Conservation (phyloP, 2,329 filamentous ascomycete genomes). For the Trichoderma guizhouense region DNA sequence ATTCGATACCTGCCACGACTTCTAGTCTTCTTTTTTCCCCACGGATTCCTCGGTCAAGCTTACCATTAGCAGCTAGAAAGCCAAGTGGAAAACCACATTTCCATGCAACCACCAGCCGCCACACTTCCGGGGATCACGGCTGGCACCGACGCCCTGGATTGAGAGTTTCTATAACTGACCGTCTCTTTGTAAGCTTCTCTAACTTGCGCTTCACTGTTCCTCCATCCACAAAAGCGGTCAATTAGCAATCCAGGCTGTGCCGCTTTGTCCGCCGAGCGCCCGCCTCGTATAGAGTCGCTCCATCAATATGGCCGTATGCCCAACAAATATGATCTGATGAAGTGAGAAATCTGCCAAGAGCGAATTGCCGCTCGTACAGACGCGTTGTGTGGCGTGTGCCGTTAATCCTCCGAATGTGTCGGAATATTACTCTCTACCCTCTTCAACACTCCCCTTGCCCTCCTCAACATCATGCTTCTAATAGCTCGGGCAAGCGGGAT, state of each 20-base stretch:
- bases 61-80: neutral
- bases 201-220: neutral
- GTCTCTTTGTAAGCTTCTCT: neutral
- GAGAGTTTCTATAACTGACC: neutral
- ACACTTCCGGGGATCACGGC: neutral
- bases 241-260: neutral
- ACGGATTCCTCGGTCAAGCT: neutral
- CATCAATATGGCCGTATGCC: neutral
- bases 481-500: neutral
- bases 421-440: neutral
- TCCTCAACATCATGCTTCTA: neutral
- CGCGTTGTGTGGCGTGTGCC: neutral
- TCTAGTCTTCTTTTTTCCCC: neutral
- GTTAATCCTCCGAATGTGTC: neutral
- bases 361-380: neutral
- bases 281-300: neutral
- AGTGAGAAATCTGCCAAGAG: neutral
- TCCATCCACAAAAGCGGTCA: neutral
- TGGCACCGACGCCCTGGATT: neutral
- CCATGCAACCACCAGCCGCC: neutral
- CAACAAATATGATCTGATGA: neutral
- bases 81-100: neutral
- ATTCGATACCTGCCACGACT: neutral
- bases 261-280: neutral
- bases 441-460: neutral